Percentiles rank a stretch among this genome's conserved stretches.
phyloP scores from a whole-genome alignment of 805 yeast species.

The Hanseniaspora mollemarum region DNA sequence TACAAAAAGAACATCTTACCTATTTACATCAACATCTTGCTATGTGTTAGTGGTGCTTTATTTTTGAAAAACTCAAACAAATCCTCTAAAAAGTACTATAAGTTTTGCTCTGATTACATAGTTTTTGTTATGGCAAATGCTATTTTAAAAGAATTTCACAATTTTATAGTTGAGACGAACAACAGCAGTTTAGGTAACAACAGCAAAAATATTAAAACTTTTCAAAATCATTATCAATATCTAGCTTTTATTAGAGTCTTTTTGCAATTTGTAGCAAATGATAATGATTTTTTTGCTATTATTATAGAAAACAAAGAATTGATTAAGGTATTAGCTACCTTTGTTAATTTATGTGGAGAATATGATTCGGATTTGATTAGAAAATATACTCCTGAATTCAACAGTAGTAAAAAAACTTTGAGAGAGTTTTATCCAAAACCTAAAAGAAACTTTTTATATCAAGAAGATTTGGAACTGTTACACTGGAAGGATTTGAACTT shows the following conservation, averaged over 20 bases:
- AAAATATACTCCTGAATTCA: slow-evolving; percentile 3
- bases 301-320: slow-evolving; percentile 29
- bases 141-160: slow-evolving; percentile 23
- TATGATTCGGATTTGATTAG: not conserved
- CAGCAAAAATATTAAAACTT: slow-evolving; percentile 15
- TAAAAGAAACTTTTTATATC: slow-evolving; percentile 42
- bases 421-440: slow-evolving; percentile 29
- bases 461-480: slow-evolving; percentile 59
- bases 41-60: slow-evolving; percentile 26
- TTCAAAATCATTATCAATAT: slow-evolving; percentile 21
- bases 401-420: not conserved
- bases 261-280: slow-evolving; percentile 44
- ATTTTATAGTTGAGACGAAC: not conserved
- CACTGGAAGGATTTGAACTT: slow-evolving; percentile 43
- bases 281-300: slow-evolving; percentile 26
- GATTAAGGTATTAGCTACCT: slow-evolving; percentile 25
- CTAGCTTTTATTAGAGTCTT: slow-evolving; percentile 40
- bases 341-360: slow-evolving; percentile 4
- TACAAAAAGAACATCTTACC: slow-evolving; percentile 23
- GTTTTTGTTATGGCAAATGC: slow-evolving; percentile 29
- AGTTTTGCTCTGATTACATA: slow-evolving; percentile 35
- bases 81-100: slow-evolving; percentile 13
- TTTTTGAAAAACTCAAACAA: slow-evolving; percentile 17
- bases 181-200: not conserved
- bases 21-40: slow-evolving; percentile 23